These are phyloP conservation scores for Leccinum arenicola DNA, from an alignment of 768 basidiomycete genomes.

Conservation along the genomic window DNA sequence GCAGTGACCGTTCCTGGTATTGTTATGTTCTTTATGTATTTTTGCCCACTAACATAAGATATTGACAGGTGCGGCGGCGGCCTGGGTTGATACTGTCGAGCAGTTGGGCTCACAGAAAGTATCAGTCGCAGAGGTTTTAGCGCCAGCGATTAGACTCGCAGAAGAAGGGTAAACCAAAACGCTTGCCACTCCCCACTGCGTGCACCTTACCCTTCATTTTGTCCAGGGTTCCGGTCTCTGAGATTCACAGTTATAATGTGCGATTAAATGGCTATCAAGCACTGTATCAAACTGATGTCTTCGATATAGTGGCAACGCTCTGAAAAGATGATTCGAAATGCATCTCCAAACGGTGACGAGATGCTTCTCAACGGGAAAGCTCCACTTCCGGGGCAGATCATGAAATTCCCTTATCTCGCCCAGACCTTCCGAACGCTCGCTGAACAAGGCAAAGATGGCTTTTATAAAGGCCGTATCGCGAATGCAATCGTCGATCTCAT, in stretches of 20 bases:
- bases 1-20: conserved; percentile 86
- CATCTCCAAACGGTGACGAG: conserved; percentile 82
- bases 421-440: conserved; percentile 79
- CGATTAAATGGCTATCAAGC: conserved; percentile 14
- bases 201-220: not conserved
- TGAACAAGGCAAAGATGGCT: conserved; percentile 83
- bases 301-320: conserved; percentile 42
- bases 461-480: conserved; percentile 90
- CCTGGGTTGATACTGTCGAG: conserved; percentile 90
- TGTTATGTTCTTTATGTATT: not conserved
- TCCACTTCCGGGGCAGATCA: conserved; percentile 82
- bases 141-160: conserved; percentile 87
- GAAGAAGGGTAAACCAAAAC: conserved; percentile 72
- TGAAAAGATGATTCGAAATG: conserved; percentile 70
- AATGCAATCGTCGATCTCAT: conserved; percentile 86
- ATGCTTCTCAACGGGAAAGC: conserved; percentile 85
- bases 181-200: not conserved
- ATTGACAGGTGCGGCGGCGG: conserved; percentile 79
- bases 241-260: conserved; percentile 65
- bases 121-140: conserved; percentile 67
- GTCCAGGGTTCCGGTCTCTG: conserved; percentile 79
- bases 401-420: conserved; percentile 79
- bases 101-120: conserved; percentile 72
- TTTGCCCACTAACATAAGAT: conserved; percentile 8
- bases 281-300: conserved; percentile 3